Base-by-base conservation (phyloP, 1,284 basidiomycete species). In the Pascua sp. region DNA sequence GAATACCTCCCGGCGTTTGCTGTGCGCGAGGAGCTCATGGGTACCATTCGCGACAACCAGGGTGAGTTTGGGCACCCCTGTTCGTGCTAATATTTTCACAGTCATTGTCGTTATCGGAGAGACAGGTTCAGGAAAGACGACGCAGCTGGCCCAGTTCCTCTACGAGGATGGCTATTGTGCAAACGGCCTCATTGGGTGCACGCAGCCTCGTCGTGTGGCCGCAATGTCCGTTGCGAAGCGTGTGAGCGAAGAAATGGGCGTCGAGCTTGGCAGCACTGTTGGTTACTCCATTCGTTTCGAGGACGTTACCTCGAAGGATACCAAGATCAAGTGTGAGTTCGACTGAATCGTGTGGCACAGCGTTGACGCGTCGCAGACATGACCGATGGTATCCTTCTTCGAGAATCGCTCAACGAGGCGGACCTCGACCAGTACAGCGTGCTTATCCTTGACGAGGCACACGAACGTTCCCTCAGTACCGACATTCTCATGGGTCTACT, bases 161-260 rank as follows among this genome's bases (percentile, higher is more conserved):
- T 91, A 97, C 72, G 95, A 98, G 76, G 95, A 97, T 65, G 94
- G 95, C 1, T 98, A 95, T 73, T 91, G 91, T 59, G 77, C 82
- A 15, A 83, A 88, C 73, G 94, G 94, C 9, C 82, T 96, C 42
- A 85, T 98, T 45, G 93, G 93, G 8, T 98, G 94, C 69, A 98
- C 95, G 0, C 94, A 98, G 72, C 94, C 94, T 42, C 85, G 95
- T 70, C 91, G 94, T 80, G 94, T 98, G 11, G 94, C 95, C 48
- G 94, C 95, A 11, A 98, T 98, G 94, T 94, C 90, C 13, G 95
- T 98, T 4, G 95, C 95, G 9, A 98, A 98, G 79, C 92, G 95
- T 79, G 95, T 98, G 56, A 93, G 90, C 71, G 95, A 98, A 71
- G 95, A 98, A 77, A 84, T 84, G 82, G 81, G 82, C 69, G 90